These are phyloP conservation scores for Trametes coccinea DNA, from an alignment of 768 basidiomycete species.

Conservation along the genomic window DNA sequence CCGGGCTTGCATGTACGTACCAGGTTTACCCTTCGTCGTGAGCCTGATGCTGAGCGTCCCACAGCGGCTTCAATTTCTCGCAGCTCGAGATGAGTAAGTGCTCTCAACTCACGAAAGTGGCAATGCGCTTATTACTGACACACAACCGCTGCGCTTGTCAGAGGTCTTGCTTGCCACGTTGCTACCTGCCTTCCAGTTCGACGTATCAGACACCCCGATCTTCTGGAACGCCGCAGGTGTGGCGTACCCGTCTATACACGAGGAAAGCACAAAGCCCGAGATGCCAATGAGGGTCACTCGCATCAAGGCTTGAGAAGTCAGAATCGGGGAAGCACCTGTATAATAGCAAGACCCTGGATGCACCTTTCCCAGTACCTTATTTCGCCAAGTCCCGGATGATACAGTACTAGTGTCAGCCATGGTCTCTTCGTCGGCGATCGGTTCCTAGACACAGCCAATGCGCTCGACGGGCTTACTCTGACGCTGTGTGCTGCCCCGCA, in stretches of 20 bases:
- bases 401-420: too few species aligned
- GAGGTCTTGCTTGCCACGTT: slow-evolving; percentile 17
- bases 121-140: background rate
- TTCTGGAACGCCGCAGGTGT: slow-evolving; percentile 14
- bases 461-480: too few species aligned
- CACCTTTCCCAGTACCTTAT: too few species aligned
- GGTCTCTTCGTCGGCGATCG: too few species aligned
- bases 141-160: background rate
- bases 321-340: too few species aligned
- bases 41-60: background rate
- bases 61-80: slow-evolving; percentile 28
- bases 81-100: slow-evolving; percentile 27
- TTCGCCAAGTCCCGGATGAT: too few species aligned
- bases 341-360: too few species aligned
- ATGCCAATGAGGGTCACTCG: slow-evolving; percentile 4
- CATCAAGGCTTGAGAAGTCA: background rate
- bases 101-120: background rate
- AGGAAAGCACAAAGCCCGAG: slow-evolving; percentile 8
- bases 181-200: slow-evolving; percentile 15
- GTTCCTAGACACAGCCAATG: too few species aligned
- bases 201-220: slow-evolving; percentile 11
- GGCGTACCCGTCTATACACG: slow-evolving; percentile 5
- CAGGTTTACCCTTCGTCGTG: background rate
- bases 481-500: too few species aligned
- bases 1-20: slow-evolving; percentile 27